A percentile compares a stretch with the other conserved stretches of the same genome.
phyloP scores from a whole-genome alignment of 352 stramenopile species.

The Pythium plurisporium region DNA sequence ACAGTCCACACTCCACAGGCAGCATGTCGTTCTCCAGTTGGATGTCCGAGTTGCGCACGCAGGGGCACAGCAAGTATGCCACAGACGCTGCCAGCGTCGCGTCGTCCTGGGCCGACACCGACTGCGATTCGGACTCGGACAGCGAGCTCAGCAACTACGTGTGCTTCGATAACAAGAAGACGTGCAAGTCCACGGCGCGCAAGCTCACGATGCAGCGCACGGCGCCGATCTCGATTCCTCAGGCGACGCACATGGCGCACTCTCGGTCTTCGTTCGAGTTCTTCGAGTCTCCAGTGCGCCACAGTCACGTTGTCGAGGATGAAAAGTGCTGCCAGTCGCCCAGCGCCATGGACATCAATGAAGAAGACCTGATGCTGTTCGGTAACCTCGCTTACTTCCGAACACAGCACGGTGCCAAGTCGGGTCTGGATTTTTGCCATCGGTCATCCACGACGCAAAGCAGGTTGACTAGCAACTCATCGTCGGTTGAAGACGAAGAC shows the following conservation, averaged over 20 bases:
- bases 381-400: slow-evolving; percentile 66
- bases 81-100: slow-evolving; percentile 24
- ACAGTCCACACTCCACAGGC: neutral
- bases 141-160: slow-evolving; percentile 19
- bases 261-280: slow-evolving; percentile 17
- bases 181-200: slow-evolving; percentile 4
- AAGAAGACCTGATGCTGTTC: slow-evolving; percentile 61
- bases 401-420: slow-evolving; percentile 36
- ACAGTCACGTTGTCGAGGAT: neutral
- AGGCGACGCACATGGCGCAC: slow-evolving; percentile 14
- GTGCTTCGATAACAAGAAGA: slow-evolving; percentile 18
- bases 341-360: slow-evolving; percentile 35
- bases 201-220: slow-evolving; percentile 31
- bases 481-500: slow-evolving; percentile 36
- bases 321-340: neutral
- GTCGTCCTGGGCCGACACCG: slow-evolving; percentile 60
- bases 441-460: neutral
- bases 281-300: slow-evolving; percentile 6
- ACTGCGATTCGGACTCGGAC: slow-evolving; percentile 46
- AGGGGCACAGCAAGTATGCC: slow-evolving; percentile 23
- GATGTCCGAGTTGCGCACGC: slow-evolving; percentile 36
- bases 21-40: slow-evolving; percentile 50
- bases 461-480: neutral
- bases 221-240: slow-evolving; percentile 53
- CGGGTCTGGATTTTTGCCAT: slow-evolving; percentile 4